phyloP scores from a whole-genome alignment of 306 rosid species.

The Arachis stenosperma region DNA sequence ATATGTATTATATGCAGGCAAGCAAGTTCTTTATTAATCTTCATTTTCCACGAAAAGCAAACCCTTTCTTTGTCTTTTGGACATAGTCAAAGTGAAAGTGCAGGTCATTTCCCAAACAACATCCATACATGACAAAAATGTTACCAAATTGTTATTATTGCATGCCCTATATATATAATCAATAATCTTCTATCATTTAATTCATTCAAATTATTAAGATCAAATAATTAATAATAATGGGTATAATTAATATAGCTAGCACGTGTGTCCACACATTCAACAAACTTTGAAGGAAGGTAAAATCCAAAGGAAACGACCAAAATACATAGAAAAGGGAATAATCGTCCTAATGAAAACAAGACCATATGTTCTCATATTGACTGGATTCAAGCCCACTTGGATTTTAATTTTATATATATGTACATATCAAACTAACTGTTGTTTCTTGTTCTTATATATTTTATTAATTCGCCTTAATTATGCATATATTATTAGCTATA shows the following conservation, averaged over 20 bases:
- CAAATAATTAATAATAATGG: no score
- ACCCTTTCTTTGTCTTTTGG: conserved; percentile 32
- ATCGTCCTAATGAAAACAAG: conserved; percentile 54
- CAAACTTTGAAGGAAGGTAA: conserved; percentile 50
- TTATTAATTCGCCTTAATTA: not conserved
- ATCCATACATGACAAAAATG: conserved; percentile 38
- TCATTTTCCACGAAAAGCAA: conserved; percentile 41
- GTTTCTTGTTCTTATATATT: conserved; percentile 5
- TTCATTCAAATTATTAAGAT: no score
- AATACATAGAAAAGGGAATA: conserved; percentile 54
- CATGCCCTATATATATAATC: not conserved
- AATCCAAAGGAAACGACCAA: conserved; percentile 56
- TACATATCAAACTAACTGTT: conserved; percentile 14
- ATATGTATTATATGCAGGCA: no score
- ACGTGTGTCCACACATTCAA: conserved; percentile 48
- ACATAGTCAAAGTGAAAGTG: conserved; percentile 48
- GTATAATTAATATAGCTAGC: conserved; percentile 26
- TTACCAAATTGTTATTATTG: conserved; percentile 5
- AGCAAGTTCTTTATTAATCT: conserved; percentile 19
- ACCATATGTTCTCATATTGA: conserved; percentile 32
- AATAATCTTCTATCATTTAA: no score
- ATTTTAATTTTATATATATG: conserved; percentile 6
- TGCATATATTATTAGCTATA: not conserved
- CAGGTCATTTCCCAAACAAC: conserved; percentile 47
- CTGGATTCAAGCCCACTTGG: conserved; percentile 46